Conservation (phyloP, 2,329 filamentous ascomycete species). For the Emmonsia crescens region DNA sequence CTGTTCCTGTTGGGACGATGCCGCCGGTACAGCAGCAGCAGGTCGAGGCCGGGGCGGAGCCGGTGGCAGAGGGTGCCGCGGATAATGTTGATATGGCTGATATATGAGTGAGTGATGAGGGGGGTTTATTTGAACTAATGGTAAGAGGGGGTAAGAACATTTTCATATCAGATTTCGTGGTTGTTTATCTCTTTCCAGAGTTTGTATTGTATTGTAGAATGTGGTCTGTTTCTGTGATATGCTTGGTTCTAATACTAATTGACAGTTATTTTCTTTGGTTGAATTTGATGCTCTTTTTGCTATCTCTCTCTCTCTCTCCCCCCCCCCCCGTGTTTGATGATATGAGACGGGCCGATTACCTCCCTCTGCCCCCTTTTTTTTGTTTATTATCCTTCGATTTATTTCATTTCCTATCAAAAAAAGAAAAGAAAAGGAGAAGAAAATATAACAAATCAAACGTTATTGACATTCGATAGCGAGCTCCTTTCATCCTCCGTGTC, state of each 20-base stretch:
- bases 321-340: no score
- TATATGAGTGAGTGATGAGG: neutral
- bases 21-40: conserved; percentile 7
- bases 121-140: neutral
- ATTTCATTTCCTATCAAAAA: no score
- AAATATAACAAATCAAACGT: no score
- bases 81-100: neutral
- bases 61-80: conserved; percentile 1
- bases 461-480: no score
- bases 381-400: no score
- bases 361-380: no score
- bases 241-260: neutral
- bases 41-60: conserved; percentile 1
- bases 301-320: neutral
- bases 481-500: no score
- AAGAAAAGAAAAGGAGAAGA: no score
- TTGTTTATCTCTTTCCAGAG: neutral
- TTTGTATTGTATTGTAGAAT: neutral
- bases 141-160: neutral
- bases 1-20: conserved; percentile 32
- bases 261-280: neutral
- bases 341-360: no score
- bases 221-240: neutral
- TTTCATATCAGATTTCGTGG: neutral
- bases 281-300: neutral